Evolutionary conservation across 1,139 yeast genomes (phyloP), one percentile per base, ranked within the genome.

Genomic region (Hansenula anomala): DNA sequence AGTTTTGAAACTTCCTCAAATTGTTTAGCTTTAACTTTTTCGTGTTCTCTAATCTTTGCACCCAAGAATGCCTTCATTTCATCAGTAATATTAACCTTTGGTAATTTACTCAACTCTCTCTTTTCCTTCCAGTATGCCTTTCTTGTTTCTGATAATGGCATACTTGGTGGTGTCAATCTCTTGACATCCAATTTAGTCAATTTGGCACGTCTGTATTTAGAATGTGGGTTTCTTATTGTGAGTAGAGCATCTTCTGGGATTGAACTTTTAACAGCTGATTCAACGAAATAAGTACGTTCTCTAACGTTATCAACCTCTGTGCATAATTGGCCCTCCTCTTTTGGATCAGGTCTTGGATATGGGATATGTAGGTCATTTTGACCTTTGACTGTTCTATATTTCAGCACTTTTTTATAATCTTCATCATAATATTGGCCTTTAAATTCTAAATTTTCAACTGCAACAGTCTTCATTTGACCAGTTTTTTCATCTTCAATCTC

Each of bases 271-370:
- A 80, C 79, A 14, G 86, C 63, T 23, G 87, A 73, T 42, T 80
- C 82, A 28, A 86, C 80, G 61, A 78, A 85, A 60, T 71, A 85
- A 6, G 96, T 80, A 59, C 87, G 81, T 51, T 80, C 87, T 43
- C 79, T 75, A 2, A 77, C 94, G 2, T 66, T 64, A 7, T 72
- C 80, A 34, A 78, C 75, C 12, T 63, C 60, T 0, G 97, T 87
- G 5, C 78, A 73, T 41, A 78, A 64, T 13, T 61, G 62, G 37
- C 84, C 87, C 40, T 80, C 85, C 48, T 73, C 74, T n/a, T 67
- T 64, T 9, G 72, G 69, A 28, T 78, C 81, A 2, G 95, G 95
- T 48, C 78, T 74, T 32, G 97, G 97, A 95, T 96, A 90, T 40
- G 97, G 97, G 39, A 90, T 78, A 35, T 78, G 77, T 41, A 87